Evolutionary conservation across 2,329 filamentous ascomycete species (phyloP), one percentile per base, ranked within the genome.

Genomic region (Pseudocercospora macadamiae): DNA sequence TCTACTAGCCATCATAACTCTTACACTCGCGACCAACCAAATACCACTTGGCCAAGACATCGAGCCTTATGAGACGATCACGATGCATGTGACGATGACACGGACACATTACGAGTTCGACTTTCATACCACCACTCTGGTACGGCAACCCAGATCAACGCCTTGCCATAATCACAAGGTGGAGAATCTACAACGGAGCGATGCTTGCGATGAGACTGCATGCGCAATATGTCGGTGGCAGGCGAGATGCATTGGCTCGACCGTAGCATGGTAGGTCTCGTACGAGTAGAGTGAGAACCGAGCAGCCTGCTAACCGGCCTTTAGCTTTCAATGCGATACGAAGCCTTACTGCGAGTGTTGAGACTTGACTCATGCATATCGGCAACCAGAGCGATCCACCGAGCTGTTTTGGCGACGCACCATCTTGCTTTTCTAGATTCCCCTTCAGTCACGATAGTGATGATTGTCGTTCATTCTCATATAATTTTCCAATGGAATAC

Each of bases 271-370:
- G 57, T 60, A 18, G 51, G 57, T 55, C 16, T 36, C 48, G 34
- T 14, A 30, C 37, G 18, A 16, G 32, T 28, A 25, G 48, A 4
- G 12, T 25, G 14, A 4, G n/a, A 14, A 30, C 6, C 6, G 18
- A 14, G n/a, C 16, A 30, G 42, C 9, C 32, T 39, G n/a, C 34
- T 60, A 37, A 55, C 16, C 34, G 9, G 3, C 21, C 28, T 37
- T 32, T 28, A 65, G 61, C 37, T 58, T 57, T 23, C 37, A 57
- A 21, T 65, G 63, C 42, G 59, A 63, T 23, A 52, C 59, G 2
- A 58, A 65, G 54, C 39, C 63, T 25, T 65, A 63, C 45, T 64
- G 63, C 34, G 56, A 63, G 19, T 62, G 63, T 25, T 45, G 28
- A 36, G 6, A 12, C 18, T 34, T 26, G n/a, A n/a, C n/a, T n/a